phyloP scores from a whole-genome alignment of 108 stramenopile species.

The Fragilaria crotonensis region DNA sequence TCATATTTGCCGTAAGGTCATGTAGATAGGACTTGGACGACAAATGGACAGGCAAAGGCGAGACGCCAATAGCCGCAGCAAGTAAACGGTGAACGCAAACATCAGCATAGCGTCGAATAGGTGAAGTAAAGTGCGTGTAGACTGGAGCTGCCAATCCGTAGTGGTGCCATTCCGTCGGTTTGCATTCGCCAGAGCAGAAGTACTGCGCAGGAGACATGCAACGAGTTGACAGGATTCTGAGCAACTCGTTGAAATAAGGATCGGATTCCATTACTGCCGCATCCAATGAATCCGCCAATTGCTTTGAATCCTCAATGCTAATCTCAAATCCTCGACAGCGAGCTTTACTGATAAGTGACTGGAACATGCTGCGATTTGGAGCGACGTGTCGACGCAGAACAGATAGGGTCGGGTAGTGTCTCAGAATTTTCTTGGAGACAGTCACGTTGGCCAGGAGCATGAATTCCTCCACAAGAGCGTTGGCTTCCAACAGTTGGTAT shows the following conservation, averaged over 20 bases:
- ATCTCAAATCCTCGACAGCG: conserved; percentile 69
- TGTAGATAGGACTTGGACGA: conserved; percentile 88
- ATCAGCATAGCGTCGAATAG: conserved; percentile 99
- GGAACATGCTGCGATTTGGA: conserved; percentile 93
- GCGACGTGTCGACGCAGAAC: conserved; percentile 95
- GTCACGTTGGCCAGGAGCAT: conserved; percentile 99
- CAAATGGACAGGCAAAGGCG: conserved; percentile 80
- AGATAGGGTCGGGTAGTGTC: conserved; percentile 86
- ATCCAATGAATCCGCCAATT: conserved; percentile 93
- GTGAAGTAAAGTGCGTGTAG: conserved; percentile 99
- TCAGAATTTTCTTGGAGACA: conserved; percentile 89
- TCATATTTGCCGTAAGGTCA: conserved; percentile 94
- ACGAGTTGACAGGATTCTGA: conserved; percentile 94
- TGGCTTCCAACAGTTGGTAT: conserved; percentile 87
- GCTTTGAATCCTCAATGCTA: conserved; percentile 88
- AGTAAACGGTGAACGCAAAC: conserved; percentile 97
- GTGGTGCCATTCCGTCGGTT: conserved; percentile 87
- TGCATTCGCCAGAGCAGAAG: conserved; percentile 95
- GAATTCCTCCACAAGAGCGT: conserved; percentile 95
- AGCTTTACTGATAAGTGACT: conserved; percentile 86
- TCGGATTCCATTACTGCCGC: conserved; percentile 67
- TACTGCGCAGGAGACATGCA: conserved; percentile 98
- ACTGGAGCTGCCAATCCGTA: conserved; percentile 99
- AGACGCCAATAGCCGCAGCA: conserved; percentile 89
- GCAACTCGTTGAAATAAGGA: conserved; percentile 92